These are phyloP conservation scores for Microdochium paspali DNA, from an alignment of 2,329 filamentous ascomycete species.

Conservation along the genomic window DNA sequence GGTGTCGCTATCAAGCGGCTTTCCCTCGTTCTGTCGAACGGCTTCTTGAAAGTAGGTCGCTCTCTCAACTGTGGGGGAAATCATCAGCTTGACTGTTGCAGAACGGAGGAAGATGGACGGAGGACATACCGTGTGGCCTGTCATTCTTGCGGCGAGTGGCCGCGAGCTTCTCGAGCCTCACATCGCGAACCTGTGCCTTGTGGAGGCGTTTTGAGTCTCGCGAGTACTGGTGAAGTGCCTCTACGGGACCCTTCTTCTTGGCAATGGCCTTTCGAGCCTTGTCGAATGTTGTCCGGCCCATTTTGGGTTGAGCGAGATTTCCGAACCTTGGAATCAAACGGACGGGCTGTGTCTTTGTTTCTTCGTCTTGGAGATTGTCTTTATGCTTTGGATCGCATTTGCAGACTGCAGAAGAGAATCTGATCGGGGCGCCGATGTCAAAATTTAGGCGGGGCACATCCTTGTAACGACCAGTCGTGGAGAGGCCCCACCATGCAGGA, in stretches of 20 bases:
- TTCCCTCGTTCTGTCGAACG: constrained; percentile 39
- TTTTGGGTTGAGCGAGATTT: background rate
- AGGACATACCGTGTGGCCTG: constrained; percentile 55
- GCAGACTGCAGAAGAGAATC: constrained; percentile 1
- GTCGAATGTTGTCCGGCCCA: constrained; percentile 34
- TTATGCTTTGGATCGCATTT: constrained; percentile 1
- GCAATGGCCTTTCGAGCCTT: constrained; percentile 85
- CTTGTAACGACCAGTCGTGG: too few species aligned
- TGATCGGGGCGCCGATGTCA: background rate
- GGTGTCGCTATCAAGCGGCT: constrained; percentile 41
- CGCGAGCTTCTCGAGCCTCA: constrained; percentile 67
- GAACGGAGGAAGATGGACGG: background rate
- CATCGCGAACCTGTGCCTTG: constrained; percentile 70
- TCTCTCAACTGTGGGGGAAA: constrained; percentile 45
- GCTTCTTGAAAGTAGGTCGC: constrained; percentile 64
- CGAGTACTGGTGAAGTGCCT: constrained; percentile 77
- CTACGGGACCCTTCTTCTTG: constrained; percentile 72
- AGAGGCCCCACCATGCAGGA: too few species aligned
- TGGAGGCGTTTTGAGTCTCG: constrained; percentile 76
- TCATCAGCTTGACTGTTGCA: constrained; percentile 1
- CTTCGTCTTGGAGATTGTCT: background rate
- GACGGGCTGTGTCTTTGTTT: background rate
- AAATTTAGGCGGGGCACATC: constrained; percentile 1
- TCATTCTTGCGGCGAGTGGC: constrained; percentile 65
- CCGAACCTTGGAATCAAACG: too few species aligned